phyloP scores from a whole-genome alignment of 495 filamentous ascomycete species.

The Aspergillus leporis region DNA sequence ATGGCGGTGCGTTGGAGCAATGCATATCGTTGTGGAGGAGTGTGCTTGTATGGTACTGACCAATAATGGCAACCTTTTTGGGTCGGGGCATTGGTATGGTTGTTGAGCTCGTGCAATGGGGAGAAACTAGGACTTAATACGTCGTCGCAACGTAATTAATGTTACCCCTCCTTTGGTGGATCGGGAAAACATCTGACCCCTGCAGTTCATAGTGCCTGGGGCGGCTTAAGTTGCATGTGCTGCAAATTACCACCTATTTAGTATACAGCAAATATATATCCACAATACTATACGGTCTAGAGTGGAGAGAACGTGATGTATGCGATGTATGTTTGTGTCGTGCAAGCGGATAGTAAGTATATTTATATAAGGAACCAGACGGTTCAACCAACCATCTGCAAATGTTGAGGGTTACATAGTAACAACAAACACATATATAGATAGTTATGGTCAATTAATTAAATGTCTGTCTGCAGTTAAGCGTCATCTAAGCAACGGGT shows the following conservation, averaged over 20 bases:
- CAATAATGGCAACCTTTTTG: constrained; percentile 69
- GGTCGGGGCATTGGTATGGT: constrained; percentile 23
- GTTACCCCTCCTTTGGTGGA: constrained; percentile 1
- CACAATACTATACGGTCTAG: no score
- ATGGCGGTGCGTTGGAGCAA: constrained; percentile 2
- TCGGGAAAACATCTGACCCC: not conserved
- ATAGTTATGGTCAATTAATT: not conserved
- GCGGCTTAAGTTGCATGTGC: not conserved
- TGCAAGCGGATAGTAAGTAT: no score
- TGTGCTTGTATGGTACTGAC: constrained; percentile 35
- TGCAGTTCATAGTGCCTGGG: not conserved
- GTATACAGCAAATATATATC: no score
- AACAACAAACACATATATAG: no score
- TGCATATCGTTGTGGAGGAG: not conserved
- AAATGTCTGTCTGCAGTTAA: not conserved
- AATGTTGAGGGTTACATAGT: no score
- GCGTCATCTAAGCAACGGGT: not conserved
- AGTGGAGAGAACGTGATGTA: no score
- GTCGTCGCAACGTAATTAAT: not conserved
- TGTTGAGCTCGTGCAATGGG: not conserved
- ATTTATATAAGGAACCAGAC: no score
- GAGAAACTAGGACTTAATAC: not conserved
- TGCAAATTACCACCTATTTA: not conserved
- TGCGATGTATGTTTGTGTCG: no score
- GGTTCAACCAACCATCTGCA: no score